A percentile compares a stretch with the other conserved stretches of the same genome.
Conservation (phyloP, 768 basidiomycete species). For the Boletellus ananiceps region DNA sequence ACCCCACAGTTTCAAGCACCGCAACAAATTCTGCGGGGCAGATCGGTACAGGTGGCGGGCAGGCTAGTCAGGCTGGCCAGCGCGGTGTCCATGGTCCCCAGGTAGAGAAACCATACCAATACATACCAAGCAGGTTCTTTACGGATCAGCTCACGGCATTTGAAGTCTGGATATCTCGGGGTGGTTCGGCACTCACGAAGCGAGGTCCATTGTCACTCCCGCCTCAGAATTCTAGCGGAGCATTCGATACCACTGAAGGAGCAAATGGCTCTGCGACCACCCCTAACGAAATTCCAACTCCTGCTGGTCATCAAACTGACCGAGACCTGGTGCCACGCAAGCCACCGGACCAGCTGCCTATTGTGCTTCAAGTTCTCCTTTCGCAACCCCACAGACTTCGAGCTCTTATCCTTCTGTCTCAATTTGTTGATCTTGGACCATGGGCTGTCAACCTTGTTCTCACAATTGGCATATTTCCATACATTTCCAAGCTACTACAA, state of each 20-base stretch:
- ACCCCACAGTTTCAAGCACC: slow-evolving; percentile 19
- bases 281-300: slow-evolving; percentile 12
- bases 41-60: slow-evolving; percentile 6
- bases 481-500: slow-evolving; percentile 93
- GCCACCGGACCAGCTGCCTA: slow-evolving; percentile 95
- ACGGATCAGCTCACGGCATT: slow-evolving; percentile 95
- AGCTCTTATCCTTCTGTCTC: slow-evolving; percentile 91
- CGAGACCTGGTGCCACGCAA: slow-evolving; percentile 71
- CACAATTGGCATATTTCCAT: slow-evolving; percentile 97
- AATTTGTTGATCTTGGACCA: slow-evolving; percentile 96
- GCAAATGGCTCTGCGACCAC: slow-evolving; percentile 11
- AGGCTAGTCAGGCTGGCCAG: slow-evolving; percentile 13
- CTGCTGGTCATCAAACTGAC: slow-evolving; percentile 16
- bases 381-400: slow-evolving; percentile 94
- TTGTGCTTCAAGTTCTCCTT: slow-evolving; percentile 93
- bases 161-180: slow-evolving; percentile 96
- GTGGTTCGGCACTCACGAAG: slow-evolving; percentile 78
- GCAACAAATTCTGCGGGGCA: slow-evolving; percentile 22
- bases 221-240: slow-evolving; percentile 35
- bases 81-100: slow-evolving; percentile 22
- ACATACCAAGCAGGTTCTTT: slow-evolving; percentile 89
- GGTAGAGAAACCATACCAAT: slow-evolving; percentile 55
- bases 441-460: slow-evolving; percentile 98
- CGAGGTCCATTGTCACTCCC: slow-evolving; percentile 74
- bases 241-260: slow-evolving; percentile 21